These are phyloP conservation scores for Tetrapisispora nanseiensis DNA, from an alignment of 805 yeast species.

Conservation along the genomic window DNA sequence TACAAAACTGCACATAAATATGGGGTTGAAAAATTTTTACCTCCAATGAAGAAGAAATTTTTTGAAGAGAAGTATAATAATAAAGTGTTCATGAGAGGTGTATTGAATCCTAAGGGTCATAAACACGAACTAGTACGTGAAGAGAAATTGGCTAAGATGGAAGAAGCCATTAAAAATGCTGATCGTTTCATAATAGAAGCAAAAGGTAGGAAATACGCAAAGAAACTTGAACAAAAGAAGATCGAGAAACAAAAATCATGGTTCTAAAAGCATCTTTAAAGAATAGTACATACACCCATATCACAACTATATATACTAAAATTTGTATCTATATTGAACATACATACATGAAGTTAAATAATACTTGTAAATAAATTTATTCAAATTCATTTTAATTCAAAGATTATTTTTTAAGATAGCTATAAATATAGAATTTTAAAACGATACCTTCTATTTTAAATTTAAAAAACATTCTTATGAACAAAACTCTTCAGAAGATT, in stretches of 20 bases:
- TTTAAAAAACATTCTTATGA: not conserved
- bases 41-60: slow-evolving; percentile 50
- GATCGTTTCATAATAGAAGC: slow-evolving; percentile 59
- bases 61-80: slow-evolving; percentile 65
- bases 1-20: slow-evolving; percentile 72
- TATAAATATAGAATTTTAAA: too few species aligned
- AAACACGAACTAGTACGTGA: slow-evolving; percentile 64
- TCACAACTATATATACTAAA: not conserved
- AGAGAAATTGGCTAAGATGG: slow-evolving; percentile 49
- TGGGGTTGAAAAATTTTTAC: slow-evolving; percentile 73
- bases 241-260: slow-evolving; percentile 7
- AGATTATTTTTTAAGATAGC: too few species aligned
- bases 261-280: not conserved
- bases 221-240: slow-evolving; percentile 36
- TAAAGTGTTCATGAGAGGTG: slow-evolving; percentile 68
- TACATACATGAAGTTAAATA: not conserved
- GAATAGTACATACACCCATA: not conserved
- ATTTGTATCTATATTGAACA: not conserved
- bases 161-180: slow-evolving; percentile 53
- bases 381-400: not conserved
- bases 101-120: slow-evolving; percentile 66
- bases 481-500: too few species aligned
- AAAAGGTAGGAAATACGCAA: slow-evolving; percentile 45
- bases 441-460: too few species aligned
- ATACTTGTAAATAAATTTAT: not conserved